Conservation (phyloP, 2,329 filamentous ascomycete genomes). For the Colletotrichum sp. region DNA sequence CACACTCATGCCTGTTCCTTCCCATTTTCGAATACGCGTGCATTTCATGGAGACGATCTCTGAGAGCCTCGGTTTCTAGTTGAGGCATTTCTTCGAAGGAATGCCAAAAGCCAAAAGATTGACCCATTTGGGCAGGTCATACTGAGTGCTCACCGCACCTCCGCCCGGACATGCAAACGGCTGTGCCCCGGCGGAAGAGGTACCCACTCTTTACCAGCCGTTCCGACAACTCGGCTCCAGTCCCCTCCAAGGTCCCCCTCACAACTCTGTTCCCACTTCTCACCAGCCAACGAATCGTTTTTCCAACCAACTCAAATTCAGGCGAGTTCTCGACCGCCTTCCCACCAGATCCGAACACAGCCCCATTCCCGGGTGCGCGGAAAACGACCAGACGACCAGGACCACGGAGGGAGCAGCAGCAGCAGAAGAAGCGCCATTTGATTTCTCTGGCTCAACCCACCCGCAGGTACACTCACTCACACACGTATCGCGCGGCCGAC, state of each 20-base stretch:
- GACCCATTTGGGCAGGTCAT: not conserved
- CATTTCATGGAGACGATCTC: not conserved
- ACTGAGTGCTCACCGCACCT: not conserved
- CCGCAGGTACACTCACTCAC: not conserved
- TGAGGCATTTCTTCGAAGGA: not conserved
- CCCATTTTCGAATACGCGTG: not conserved
- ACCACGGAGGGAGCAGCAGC: not conserved
- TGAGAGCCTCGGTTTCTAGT: not conserved
- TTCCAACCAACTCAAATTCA: not conserved
- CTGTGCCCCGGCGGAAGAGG: not conserved
- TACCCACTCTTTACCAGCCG: not conserved
- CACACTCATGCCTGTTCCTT: too few species aligned
- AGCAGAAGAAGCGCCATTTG: not conserved
- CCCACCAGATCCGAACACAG: not conserved
- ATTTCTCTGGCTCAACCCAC: not conserved
- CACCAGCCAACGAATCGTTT: not conserved
- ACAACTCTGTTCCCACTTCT: not conserved
- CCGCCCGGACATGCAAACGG: not conserved
- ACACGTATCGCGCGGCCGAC: not conserved
- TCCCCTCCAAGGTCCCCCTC: not conserved
- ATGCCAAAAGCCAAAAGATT: not conserved
- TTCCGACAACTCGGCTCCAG: constrained; percentile 11
- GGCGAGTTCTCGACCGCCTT: not conserved
- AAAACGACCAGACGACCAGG: not conserved
- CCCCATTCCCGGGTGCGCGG: not conserved